phyloP scores from a whole-genome alignment of 768 basidiomycete genomes.

The Lactarius tabidus region DNA sequence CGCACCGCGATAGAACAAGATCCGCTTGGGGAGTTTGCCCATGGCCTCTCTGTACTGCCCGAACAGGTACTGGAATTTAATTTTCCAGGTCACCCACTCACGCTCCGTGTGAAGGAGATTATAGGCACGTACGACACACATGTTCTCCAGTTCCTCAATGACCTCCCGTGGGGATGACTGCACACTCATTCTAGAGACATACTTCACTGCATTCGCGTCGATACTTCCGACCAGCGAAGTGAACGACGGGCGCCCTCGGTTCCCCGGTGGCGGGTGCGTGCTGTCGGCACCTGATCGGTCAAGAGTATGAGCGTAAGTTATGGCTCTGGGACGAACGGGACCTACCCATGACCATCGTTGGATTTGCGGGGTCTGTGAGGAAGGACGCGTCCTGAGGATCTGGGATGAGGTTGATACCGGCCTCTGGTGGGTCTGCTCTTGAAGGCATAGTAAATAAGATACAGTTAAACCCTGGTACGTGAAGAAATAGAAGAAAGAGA shows the following conservation, averaged over 20 bases:
- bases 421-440: not conserved
- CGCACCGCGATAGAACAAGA: conserved; percentile 71
- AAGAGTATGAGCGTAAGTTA: no score
- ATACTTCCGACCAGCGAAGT: conserved; percentile 76
- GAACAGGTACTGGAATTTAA: conserved; percentile 36
- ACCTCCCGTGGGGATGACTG: conserved; percentile 68
- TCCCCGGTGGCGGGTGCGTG: conserved; percentile 73
- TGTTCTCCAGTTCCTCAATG: conserved; percentile 64
- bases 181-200: conserved; percentile 53
- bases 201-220: conserved; percentile 69
- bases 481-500: not conserved
- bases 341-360: conserved; percentile 73
- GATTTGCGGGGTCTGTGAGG: conserved; percentile 65
- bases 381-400: conserved; percentile 58
- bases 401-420: conserved; percentile 64
- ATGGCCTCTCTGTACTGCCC: conserved; percentile 55
- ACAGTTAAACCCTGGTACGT: not conserved
- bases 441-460: not conserved
- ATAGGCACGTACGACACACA: conserved; percentile 48
- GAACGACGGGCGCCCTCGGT: conserved; percentile 72
- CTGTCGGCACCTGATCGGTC: conserved; percentile 56
- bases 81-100: not conserved
- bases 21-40: conserved; percentile 49
- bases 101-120: no score
- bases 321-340: not conserved